Conservation (phyloP, 2,329 filamentous ascomycete genomes). For the Paracoccidioides lutzii region DNA sequence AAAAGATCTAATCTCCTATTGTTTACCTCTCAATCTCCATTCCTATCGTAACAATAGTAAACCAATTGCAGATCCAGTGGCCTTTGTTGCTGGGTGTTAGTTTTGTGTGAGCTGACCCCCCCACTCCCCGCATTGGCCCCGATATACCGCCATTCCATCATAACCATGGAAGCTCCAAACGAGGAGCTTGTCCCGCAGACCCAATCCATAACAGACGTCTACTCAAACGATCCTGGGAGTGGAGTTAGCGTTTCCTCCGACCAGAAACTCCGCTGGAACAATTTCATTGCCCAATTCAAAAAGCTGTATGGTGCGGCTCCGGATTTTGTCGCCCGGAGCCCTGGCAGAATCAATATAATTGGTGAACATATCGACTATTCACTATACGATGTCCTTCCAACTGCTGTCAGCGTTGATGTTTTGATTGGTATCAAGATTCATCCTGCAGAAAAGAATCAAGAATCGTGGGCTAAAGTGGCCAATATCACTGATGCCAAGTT, state of each 20-base stretch:
- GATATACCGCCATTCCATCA: neutral
- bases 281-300: constrained; percentile 58
- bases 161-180: neutral
- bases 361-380: constrained; percentile 99
- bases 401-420: constrained; percentile 86
- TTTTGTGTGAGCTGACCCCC: neutral
- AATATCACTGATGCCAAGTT: constrained; percentile 71
- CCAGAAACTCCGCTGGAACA: constrained; percentile 64
- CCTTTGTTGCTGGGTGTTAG: neutral
- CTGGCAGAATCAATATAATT: constrained; percentile 93
- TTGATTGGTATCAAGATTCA: constrained; percentile 63
- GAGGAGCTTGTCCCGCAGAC: constrained; percentile 55
- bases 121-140: neutral
- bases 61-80: no score
- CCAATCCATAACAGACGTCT: constrained; percentile 65
- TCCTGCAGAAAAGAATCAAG: constrained; percentile 24
- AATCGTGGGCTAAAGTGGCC: constrained; percentile 58
- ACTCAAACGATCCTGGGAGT: constrained; percentile 66
- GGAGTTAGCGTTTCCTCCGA: constrained; percentile 52
- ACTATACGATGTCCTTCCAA: constrained; percentile 87
- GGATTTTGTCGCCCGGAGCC: constrained; percentile 76
- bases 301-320: constrained; percentile 55
- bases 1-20: no score
- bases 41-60: no score
- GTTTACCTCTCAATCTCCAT: no score